phyloP scores from a whole-genome alignment of 768 basidiomycete species.

The Tremella fuciformis region DNA sequence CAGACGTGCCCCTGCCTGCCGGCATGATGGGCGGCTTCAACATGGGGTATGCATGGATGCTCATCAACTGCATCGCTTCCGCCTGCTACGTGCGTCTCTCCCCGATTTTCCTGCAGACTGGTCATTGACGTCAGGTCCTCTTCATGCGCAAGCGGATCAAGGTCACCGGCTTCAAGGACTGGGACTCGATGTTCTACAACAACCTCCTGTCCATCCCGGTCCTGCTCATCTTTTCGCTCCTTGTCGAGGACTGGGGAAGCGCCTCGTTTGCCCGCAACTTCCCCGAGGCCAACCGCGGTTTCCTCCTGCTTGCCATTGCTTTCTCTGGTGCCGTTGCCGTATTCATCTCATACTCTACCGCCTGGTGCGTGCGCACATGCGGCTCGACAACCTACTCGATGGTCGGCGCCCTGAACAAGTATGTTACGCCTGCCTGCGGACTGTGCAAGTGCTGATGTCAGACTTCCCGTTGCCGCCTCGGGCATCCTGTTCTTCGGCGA shows the following conservation, averaged over 20 bases:
- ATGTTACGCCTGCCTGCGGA: constrained; percentile 8
- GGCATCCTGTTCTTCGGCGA: constrained; percentile 84
- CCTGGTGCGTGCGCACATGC: constrained; percentile 95
- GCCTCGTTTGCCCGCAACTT: constrained; percentile 79
- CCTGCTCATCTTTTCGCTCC: constrained; percentile 71
- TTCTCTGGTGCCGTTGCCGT: constrained; percentile 98
- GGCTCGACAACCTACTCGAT: constrained; percentile 99
- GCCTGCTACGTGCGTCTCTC: constrained; percentile 74
- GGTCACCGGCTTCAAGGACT: constrained; percentile 88
- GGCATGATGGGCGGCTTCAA: constrained; percentile 58
- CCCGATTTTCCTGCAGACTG: not conserved
- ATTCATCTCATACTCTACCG: constrained; percentile 95
- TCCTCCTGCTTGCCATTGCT: constrained; percentile 80
- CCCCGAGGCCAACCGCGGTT: constrained; percentile 72
- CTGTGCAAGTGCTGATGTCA: constrained; percentile 12
- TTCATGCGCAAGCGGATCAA: constrained; percentile 97
- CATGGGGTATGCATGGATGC: constrained; percentile 94
- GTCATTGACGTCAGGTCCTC: constrained; percentile 63
- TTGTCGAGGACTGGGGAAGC: constrained; percentile 83
- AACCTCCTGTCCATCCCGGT: constrained; percentile 93
- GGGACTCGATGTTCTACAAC: constrained; percentile 99
- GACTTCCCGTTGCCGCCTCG: constrained; percentile 91
- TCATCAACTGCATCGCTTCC: constrained; percentile 81
- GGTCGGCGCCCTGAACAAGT: constrained; percentile 95
- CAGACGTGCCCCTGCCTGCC: constrained; percentile 40